Conservation (phyloP, 805 yeast species). For the Millerozyma miso region DNA sequence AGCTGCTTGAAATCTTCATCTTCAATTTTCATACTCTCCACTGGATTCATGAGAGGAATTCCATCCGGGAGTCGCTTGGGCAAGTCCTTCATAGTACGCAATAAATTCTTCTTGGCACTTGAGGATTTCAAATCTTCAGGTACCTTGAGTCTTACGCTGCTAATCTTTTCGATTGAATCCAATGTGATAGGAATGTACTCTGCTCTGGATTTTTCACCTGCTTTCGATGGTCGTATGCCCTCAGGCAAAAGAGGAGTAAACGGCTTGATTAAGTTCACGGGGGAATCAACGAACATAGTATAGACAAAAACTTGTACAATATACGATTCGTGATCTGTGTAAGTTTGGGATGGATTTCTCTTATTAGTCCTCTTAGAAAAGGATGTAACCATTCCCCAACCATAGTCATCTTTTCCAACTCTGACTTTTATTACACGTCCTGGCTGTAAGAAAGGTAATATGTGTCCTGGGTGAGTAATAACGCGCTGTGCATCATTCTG, state of each 20-base stretch:
- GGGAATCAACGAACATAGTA: conserved; percentile 77
- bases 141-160: conserved; percentile 74
- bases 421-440: conserved; percentile 79
- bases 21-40: conserved; percentile 87
- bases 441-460: conserved; percentile 76
- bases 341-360: conserved; percentile 53
- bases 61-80: conserved; percentile 85
- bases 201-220: conserved; percentile 65
- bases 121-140: conserved; percentile 67
- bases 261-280: conserved; percentile 73
- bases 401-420: conserved; percentile 66
- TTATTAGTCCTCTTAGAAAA: conserved; percentile 67
- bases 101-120: conserved; percentile 57
- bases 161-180: conserved; percentile 67
- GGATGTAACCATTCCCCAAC: conserved; percentile 92
- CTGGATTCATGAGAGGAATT: conserved; percentile 85
- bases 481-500: conserved; percentile 74
- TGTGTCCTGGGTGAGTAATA: conserved; percentile 86
- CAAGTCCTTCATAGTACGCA: conserved; percentile 74
- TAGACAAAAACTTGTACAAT: conserved; percentile 80
- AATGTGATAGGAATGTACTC: conserved; percentile 85
- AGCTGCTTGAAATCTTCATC: conserved; percentile 73
- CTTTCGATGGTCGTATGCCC: conserved; percentile 80
- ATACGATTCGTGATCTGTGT: conserved; percentile 84
- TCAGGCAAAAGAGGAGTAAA: conserved; percentile 76